Base-by-base conservation (phyloP, 2,329 filamentous ascomycete genomes). In the Rutstroemia sydowiana region DNA sequence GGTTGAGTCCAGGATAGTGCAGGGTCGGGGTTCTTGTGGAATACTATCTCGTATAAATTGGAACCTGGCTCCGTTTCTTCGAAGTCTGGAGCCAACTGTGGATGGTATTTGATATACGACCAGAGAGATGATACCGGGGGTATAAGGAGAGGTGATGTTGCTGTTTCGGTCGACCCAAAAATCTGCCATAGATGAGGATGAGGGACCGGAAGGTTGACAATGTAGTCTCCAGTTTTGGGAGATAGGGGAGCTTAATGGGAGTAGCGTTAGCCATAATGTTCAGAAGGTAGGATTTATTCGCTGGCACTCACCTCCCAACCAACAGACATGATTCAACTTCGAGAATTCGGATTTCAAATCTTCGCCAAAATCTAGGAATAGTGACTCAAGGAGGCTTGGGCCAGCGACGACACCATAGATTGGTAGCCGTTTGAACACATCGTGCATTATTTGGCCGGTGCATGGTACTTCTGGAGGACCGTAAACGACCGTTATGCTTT, bases 101-200 rank as follows among this genome's bases (percentile, higher is more conserved):
- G 63, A n/a, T 66, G 63, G 5, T 65, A 55, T 28, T 60, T 59
- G 9, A 69, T 31, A 51, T 68, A 68, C 16, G 52, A 52, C 67
- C 68, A 70, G 43, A 69, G 63, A 10, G 51, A 55, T 59, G 54
- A 14, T 16, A 26, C 8, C 4, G 58, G 45, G 57, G 65, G 43
- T 49, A 58, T 9, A 57, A 49, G 47, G 57, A 61, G 5, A 10
- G 48, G 14, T 55, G 61, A 2, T 59, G 49, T 1, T 3, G 61
- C 57, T 3, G 59, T 56, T 49, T 71, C 69, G 1, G 69, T 71
- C 47, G 21, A 46, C 3, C 48, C 48, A 4, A 46, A 51, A 8
- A 45, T 7, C 23, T 51, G 48, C 18, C 34, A 46, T 1, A 46
- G 11, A 40, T 16, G 7, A 9, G 32, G 21, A 5, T 39, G 16